phyloP scores from a whole-genome alignment of 352 stramenopile species.

The Globisporangium paroecandrum region DNA sequence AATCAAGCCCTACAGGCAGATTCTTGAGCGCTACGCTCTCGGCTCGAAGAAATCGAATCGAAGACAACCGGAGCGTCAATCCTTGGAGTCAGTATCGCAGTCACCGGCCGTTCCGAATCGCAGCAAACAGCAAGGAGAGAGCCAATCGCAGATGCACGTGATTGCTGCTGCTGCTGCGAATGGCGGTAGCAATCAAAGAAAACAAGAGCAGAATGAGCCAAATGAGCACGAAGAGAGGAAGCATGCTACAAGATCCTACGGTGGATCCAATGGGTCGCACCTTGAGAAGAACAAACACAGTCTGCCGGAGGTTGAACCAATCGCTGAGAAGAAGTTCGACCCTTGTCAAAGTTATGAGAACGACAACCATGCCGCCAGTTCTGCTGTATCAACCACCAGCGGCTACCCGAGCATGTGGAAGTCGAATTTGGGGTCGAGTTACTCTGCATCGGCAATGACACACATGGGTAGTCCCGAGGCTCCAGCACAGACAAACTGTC shows the following conservation, averaged over 20 bases:
- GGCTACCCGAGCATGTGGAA: neutral
- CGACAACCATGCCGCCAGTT: neutral
- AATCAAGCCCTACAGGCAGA: constrained; percentile 29
- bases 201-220: neutral
- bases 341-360: neutral
- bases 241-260: neutral
- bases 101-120: neutral
- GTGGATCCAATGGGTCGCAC: neutral
- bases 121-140: neutral
- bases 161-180: neutral
- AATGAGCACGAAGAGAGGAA: neutral
- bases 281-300: neutral
- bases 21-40: constrained; percentile 40
- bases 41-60: constrained; percentile 19
- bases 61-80: neutral
- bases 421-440: neutral
- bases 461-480: no score
- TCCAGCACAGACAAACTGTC: neutral
- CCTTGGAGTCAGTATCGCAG: neutral
- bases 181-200: neutral
- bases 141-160: neutral
- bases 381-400: neutral
- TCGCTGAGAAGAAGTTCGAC: neutral
- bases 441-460: neutral
- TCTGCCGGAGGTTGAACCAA: neutral